Evolutionary conservation across 1,284 basidiomycete species (phyloP).

Genomic region (Pseudozyma hubeiensis): DNA sequence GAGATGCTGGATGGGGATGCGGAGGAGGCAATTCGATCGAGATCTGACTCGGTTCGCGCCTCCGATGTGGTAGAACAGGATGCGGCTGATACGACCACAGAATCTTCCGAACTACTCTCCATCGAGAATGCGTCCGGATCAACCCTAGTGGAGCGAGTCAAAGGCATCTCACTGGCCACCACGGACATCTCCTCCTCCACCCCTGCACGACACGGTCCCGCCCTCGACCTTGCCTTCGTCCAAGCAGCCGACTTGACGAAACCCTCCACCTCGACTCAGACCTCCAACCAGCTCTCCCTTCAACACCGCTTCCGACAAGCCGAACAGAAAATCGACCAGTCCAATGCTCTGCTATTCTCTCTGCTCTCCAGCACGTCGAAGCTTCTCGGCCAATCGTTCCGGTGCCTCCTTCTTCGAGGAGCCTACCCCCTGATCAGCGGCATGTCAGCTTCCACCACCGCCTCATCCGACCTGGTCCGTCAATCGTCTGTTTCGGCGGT

Average conservation of each 20-base stretch:
- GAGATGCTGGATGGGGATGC: conserved; percentile 52
- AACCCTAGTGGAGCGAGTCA: conserved; percentile 25
- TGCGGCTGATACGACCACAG: background rate
- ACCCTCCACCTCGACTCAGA: background rate
- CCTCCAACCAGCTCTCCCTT: background rate
- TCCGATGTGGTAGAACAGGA: background rate
- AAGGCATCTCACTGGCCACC: conserved; percentile 28
- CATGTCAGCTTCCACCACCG: conserved; percentile 24
- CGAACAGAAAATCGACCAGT: conserved; percentile 6
- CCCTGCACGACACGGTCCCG: conserved; percentile 36
- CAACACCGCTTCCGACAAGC: conserved; percentile 22
- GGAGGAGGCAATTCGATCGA: conserved; percentile 30
- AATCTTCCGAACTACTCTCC: background rate
- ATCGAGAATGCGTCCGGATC: background rate
- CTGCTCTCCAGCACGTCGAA: conserved; percentile 43
- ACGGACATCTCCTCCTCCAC: conserved; percentile 15
- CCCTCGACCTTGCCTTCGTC: conserved; percentile 50
- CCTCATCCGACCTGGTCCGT: conserved; percentile 21
- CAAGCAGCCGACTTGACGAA: conserved; percentile 29
- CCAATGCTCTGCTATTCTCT: conserved; percentile 45
- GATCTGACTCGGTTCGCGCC: too few relatives aligned
- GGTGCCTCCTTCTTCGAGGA: conserved; percentile 44
- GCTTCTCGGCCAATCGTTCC: conserved; percentile 59
- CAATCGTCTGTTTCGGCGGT: conserved; percentile 35
- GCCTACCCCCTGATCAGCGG: conserved; percentile 61